Conservation (phyloP, 2,329 filamentous ascomycete genomes). For the Elsinoe necatrix region DNA sequence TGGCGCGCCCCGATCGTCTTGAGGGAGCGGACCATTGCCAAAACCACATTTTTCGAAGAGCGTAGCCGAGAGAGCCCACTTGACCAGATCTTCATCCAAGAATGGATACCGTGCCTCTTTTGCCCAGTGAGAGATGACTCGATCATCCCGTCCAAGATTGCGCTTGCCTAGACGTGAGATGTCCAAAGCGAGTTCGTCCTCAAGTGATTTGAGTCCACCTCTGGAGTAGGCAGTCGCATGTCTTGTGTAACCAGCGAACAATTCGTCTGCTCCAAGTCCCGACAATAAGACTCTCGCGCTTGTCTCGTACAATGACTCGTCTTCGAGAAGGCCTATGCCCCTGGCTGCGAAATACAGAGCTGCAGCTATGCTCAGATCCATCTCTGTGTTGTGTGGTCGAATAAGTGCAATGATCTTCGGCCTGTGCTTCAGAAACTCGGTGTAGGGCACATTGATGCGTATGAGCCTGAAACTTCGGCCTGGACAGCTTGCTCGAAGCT, state of each 20-base stretch:
- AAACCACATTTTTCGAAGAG: slow-evolving; percentile 89
- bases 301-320: slow-evolving; percentile 48
- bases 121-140: slow-evolving; percentile 81
- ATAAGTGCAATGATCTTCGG: slow-evolving; percentile 66
- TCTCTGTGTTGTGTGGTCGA: slow-evolving; percentile 90
- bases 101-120: slow-evolving; percentile 85
- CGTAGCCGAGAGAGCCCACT: slow-evolving; percentile 64
- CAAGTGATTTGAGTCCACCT: slow-evolving; percentile 59
- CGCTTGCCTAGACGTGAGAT: slow-evolving; percentile 78
- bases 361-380: slow-evolving; percentile 91
- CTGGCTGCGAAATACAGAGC: slow-evolving; percentile 93
- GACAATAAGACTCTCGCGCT: slow-evolving; percentile 78
- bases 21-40: slow-evolving; percentile 25
- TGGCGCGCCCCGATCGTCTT: slow-evolving; percentile 22
- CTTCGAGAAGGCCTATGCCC: slow-evolving; percentile 46
- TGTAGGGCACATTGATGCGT: slow-evolving; percentile 73
- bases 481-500: slow-evolving; percentile 63
- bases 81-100: slow-evolving; percentile 78
- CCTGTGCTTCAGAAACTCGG: slow-evolving; percentile 62
- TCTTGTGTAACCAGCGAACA: slow-evolving; percentile 87
- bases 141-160: slow-evolving; percentile 91
- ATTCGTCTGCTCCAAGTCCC: slow-evolving; percentile 87
- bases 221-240: slow-evolving; percentile 69
- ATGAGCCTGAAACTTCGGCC: slow-evolving; percentile 73
- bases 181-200: slow-evolving; percentile 78